These are phyloP conservation scores for Didymella lethalis DNA, from an alignment of 2,329 filamentous ascomycete species.

Conservation along the genomic window DNA sequence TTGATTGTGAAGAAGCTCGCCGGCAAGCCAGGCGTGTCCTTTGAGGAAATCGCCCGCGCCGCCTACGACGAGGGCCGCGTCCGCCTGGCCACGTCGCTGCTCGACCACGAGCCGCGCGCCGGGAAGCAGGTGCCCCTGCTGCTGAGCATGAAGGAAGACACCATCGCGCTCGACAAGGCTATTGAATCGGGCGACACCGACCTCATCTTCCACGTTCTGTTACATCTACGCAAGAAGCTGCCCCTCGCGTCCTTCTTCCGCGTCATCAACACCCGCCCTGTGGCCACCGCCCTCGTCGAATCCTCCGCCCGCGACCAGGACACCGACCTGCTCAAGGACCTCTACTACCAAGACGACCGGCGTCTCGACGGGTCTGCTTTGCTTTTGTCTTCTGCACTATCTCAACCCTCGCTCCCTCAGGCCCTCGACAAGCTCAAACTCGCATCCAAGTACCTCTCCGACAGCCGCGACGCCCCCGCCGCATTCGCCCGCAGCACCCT, in stretches of 20 bases:
- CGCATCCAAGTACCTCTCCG: conserved; percentile 80
- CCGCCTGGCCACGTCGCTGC: conserved; percentile 85
- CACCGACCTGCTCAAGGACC: conserved; percentile 83
- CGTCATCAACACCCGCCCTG: conserved; percentile 82
- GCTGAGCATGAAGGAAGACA: conserved; percentile 93
- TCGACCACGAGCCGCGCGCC: conserved; percentile 92
- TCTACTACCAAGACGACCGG: conserved; percentile 97
- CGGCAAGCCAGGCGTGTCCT: conserved; percentile 91
- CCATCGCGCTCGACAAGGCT: conserved; percentile 93
- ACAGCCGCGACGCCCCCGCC: conserved; percentile 78
- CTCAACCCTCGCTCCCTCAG: conserved; percentile 72
- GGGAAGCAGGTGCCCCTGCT: conserved; percentile 96
- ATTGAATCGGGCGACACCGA: conserved; percentile 96
- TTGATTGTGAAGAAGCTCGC: conserved; percentile 86
- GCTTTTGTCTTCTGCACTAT: conserved; percentile 82
- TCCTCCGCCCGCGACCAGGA: conserved; percentile 82
- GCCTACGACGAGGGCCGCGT: conserved; percentile 93
- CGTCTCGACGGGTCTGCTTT: conserved; percentile 87
- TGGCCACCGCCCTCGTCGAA: conserved; percentile 89
- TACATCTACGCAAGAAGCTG: conserved; percentile 88
- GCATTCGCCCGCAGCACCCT: conserved; percentile 76
- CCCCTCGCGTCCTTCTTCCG: conserved; percentile 92
- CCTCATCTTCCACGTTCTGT: conserved; percentile 85
- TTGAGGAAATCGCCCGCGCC: conserved; percentile 89
- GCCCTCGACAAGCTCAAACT: conserved; percentile 87